Base-by-base conservation (phyloP, 306 rosid genomes). In the Casuarina glauca region DNA sequence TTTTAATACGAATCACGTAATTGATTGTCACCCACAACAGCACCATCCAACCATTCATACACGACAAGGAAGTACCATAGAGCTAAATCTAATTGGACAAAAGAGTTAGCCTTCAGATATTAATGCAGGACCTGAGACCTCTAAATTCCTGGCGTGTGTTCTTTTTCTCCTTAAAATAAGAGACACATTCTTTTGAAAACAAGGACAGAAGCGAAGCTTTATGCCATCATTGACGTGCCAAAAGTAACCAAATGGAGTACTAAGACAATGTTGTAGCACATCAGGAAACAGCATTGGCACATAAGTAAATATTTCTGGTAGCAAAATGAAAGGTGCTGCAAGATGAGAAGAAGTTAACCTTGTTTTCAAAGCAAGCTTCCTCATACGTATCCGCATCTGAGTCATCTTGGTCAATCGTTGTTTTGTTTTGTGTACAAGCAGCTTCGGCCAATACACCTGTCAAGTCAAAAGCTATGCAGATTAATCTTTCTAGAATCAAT, bases 351-450 rank as follows among this genome's bases (percentile, higher is more conserved):
- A 48, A 70, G 1, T 9, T 52, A 79, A 92, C 97, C 97, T 89
- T 75, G 97, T 92, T 83, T 92, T 95, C 83, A 92, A 72, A 74
- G 89, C 90, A 89, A 95, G 96, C 82, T 89, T 92, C 85, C 97
- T 92, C 97, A 93, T 91, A 6, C 97, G 97, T 80, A 95, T 95
- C 78, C 96, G 82, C 97, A 91, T 89, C 74, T 93, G 97, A 77
- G 97, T 95, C 97, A 95, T 92, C 84, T 95, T 95, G 42, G 97
- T 92, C 80, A 92, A 79, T 20, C 98, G 91, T 76, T 95, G 97
- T 81, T 95, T 95, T 73, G 86, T 81, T 88, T 95, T 93, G 90
- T 95, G 97, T 69, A 91, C 84, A 75, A 95, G 97, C 75, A 93
- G 77, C 89, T 95, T 92, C 36, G 97, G 97, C 97, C 97, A 95